phyloP scores from a whole-genome alignment of 2,329 filamentous ascomycete species.

The Aspergillus viridinutans region DNA sequence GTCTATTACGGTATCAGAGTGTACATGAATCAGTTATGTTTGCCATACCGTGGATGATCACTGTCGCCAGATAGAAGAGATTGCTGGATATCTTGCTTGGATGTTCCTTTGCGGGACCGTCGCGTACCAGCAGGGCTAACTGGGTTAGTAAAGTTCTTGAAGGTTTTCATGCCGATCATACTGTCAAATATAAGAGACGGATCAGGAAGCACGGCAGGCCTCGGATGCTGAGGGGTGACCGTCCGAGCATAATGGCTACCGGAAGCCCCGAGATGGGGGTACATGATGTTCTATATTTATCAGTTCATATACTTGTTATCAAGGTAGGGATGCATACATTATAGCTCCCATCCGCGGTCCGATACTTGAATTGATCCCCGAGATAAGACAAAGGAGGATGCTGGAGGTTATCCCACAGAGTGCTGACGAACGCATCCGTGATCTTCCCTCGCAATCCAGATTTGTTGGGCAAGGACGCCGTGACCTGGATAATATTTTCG shows the following conservation, averaged over 20 bases:
- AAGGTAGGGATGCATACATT: background rate
- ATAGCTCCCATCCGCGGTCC: constrained; percentile 4
- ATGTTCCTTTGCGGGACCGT: constrained; percentile 27
- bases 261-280: constrained; percentile 2
- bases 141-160: background rate
- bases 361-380: constrained; percentile 4
- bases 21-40: background rate
- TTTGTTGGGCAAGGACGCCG: constrained; percentile 4
- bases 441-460: constrained; percentile 1
- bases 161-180: background rate
- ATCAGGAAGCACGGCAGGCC: constrained; percentile 2
- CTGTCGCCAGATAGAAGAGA: constrained; percentile 48
- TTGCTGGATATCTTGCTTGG: constrained; percentile 44
- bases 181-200: constrained; percentile 3
- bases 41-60: constrained; percentile 51
- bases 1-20: background rate
- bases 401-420: constrained; percentile 2
- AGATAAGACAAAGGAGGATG: constrained; percentile 1
- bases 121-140: constrained; percentile 4
- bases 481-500: constrained; percentile 6
- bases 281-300: constrained; percentile 1
- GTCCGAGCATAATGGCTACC: constrained; percentile 3
- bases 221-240: constrained; percentile 1
- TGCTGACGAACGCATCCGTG: constrained; percentile 2
- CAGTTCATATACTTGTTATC: background rate